Evolutionary conservation across 306 rosid genomes (phyloP).

Genomic region (Luffa aegyptiaca): DNA sequence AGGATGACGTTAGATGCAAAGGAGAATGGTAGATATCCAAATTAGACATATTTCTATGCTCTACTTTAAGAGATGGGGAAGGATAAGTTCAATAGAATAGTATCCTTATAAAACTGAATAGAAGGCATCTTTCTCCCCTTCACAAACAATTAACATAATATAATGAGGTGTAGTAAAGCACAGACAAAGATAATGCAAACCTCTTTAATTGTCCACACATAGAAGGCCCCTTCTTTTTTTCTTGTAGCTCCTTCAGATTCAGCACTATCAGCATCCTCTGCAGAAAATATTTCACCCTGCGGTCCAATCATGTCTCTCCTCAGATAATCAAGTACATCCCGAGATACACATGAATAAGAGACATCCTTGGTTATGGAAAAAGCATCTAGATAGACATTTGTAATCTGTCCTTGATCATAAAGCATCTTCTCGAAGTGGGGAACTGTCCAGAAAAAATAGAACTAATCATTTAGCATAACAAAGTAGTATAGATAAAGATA

Average conservation of each 20-base stretch:
- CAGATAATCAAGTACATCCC: slow-evolving; percentile 82
- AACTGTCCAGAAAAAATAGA: slow-evolving; percentile 42
- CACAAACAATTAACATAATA: not conserved
- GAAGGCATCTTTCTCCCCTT: not conserved
- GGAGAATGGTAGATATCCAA: not conserved
- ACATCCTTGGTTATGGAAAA: slow-evolving; percentile 68
- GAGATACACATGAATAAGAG: slow-evolving; percentile 51
- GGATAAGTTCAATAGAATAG: not conserved
- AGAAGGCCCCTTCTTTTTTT: slow-evolving; percentile 89
- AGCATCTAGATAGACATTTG: slow-evolving; percentile 65
- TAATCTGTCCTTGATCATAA: slow-evolving; percentile 92
- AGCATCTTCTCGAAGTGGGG: slow-evolving; percentile 99
- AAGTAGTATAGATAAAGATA: not conserved
- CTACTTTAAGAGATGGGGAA: not conserved
- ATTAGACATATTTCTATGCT: not conserved
- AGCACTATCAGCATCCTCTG: slow-evolving; percentile 99
- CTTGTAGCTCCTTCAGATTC: slow-evolving; percentile 59
- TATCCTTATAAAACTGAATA: not conserved
- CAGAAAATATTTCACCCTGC: slow-evolving; percentile 93
- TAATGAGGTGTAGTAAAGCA: slow-evolving; percentile 4
- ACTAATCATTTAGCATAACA: slow-evolving; percentile 4
- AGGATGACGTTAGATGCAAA: not conserved
- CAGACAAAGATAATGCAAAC: slow-evolving; percentile 21
- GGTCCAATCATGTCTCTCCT: slow-evolving; percentile 93
- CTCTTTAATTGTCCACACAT: slow-evolving; percentile 81